A percentile compares a stretch with the other conserved stretches of the same genome.
These are phyloP conservation scores for Aspergillus mulundensis DNA, from an alignment of 495 filamentous ascomycete genomes.

Conservation along the genomic window DNA sequence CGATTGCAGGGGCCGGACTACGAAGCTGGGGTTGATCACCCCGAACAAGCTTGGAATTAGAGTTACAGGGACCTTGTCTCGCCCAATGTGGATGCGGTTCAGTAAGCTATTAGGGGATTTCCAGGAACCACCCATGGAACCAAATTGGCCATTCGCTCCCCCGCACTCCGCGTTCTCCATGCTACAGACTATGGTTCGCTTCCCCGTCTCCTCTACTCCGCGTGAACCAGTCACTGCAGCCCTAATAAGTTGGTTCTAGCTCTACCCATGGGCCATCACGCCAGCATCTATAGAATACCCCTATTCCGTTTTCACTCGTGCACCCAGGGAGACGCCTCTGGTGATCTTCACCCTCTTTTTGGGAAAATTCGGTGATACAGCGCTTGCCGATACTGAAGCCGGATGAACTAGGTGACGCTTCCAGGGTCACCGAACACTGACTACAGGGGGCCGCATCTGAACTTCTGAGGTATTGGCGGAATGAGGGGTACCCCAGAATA, in stretches of 20 bases:
- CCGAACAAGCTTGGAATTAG: not conserved
- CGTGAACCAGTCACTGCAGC: not conserved
- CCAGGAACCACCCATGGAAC: not conserved
- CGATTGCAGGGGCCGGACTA: not conserved
- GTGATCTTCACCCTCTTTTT: not conserved
- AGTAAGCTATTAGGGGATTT: not conserved
- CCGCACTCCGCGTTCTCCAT: constrained; percentile 1
- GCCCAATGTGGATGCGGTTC: not conserved
- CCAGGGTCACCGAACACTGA: not conserved
- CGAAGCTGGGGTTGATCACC: not conserved
- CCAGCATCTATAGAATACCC: not conserved
- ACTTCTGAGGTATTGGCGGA: not conserved
- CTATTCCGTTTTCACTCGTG: not conserved
- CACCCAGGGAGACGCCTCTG: not conserved
- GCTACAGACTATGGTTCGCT: not conserved
- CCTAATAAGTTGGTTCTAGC: not conserved
- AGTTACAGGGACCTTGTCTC: not conserved
- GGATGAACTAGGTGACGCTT: not conserved
- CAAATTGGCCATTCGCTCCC: not conserved
- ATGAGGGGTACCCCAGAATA: not conserved
- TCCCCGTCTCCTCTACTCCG: not conserved
- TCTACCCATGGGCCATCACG: not conserved
- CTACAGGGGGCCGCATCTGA: not conserved
- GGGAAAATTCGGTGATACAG: not conserved
- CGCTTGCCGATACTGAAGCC: not conserved